Percentiles rank a stretch among this genome's conserved stretches.
phyloP scores from a whole-genome alignment of 2,329 filamentous ascomycete species.

The Cytospora chrysosperma region DNA sequence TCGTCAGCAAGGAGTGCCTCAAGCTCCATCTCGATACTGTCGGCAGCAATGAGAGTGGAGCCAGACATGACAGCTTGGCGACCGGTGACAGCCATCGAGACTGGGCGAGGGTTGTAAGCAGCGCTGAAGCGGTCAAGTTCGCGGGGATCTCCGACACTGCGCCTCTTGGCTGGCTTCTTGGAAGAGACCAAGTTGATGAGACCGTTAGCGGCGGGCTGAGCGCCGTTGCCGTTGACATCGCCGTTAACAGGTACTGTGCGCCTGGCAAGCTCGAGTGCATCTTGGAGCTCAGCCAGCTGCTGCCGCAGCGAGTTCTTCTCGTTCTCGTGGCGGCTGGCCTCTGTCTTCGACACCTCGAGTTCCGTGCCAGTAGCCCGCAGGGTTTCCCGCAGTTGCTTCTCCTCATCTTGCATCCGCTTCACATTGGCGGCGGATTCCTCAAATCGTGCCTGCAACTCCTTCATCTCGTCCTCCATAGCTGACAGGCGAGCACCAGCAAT shows the following conservation, averaged over 20 bases:
- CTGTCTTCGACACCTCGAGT: constrained; percentile 73
- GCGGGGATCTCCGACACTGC: constrained; percentile 85
- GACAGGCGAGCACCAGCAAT: constrained; percentile 88
- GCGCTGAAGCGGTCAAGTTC: constrained; percentile 87
- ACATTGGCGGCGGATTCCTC: constrained; percentile 88
- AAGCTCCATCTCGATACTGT: constrained; percentile 93
- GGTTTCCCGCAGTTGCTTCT: constrained; percentile 79
- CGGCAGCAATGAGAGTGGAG: constrained; percentile 75
- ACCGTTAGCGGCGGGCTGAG: constrained; percentile 60
- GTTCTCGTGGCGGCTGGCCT: constrained; percentile 73
- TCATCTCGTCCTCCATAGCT: constrained; percentile 94
- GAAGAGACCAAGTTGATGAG: constrained; percentile 96
- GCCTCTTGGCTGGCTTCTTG: constrained; percentile 86
- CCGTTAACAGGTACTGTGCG: constrained; percentile 71
- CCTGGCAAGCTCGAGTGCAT: constrained; percentile 86
- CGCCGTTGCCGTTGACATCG: constrained; percentile 63
- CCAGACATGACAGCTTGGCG: constrained; percentile 68
- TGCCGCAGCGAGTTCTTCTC: constrained; percentile 85
- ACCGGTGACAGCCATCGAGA: constrained; percentile 86
- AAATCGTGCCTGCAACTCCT: constrained; percentile 82
- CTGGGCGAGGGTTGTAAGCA: constrained; percentile 89
- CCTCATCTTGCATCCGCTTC: constrained; percentile 92
- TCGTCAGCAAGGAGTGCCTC: constrained; percentile 93
- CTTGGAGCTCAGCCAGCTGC: constrained; percentile 85
- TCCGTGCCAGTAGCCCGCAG: constrained; percentile 77